Evolutionary conservation across 345 rosid genomes (phyloP).

Genomic region (Gossypium australe): DNA sequence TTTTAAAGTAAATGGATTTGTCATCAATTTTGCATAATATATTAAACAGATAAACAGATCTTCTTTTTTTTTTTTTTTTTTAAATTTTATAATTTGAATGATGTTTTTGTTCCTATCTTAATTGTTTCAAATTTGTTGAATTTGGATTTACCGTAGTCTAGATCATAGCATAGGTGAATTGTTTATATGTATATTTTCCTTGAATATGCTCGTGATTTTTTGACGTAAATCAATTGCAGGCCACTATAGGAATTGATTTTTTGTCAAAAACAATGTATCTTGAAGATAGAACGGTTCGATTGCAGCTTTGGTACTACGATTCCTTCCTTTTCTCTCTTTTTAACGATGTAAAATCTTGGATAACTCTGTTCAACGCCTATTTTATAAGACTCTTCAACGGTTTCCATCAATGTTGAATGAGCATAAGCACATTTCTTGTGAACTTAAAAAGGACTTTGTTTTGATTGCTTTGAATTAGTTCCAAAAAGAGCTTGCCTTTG

Average conservation of each 20-base stretch:
- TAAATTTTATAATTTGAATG: no score
- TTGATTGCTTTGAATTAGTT: neutral
- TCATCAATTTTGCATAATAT: neutral
- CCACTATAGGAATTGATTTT: constrained; percentile 89
- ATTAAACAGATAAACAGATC: neutral
- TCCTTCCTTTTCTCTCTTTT: neutral
- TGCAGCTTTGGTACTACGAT: constrained; percentile 72
- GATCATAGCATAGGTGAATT: neutral
- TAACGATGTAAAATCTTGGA: neutral
- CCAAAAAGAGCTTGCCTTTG: neutral
- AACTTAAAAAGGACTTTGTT: neutral
- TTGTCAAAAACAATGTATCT: constrained; percentile 93
- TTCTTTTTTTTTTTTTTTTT: neutral
- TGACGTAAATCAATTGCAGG: constrained; percentile 37
- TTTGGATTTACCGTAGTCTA: neutral
- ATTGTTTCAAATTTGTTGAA: neutral
- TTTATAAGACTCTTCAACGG: neutral
- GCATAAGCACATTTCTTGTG: neutral
- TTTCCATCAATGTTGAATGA: neutral
- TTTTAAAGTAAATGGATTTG: neutral
- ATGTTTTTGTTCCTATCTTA: neutral
- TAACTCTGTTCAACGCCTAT: neutral
- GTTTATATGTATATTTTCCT: neutral
- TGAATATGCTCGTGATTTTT: neutral
- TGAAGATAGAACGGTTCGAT: constrained; percentile 85